Conservation (phyloP, 2,329 filamentous ascomycete species). For the Trichophyton rubrum region DNA sequence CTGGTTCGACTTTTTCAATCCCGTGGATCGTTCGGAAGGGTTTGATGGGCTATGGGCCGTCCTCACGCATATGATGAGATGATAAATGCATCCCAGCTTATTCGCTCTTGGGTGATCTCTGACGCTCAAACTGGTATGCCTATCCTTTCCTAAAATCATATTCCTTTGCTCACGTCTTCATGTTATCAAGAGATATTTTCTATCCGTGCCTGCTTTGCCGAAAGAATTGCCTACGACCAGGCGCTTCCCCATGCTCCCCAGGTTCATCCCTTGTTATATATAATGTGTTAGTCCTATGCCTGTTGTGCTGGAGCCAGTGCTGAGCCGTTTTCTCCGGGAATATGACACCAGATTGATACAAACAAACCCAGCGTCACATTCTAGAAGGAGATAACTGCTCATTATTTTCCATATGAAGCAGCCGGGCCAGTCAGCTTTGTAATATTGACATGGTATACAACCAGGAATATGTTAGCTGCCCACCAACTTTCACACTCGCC, state of each 20-base stretch:
- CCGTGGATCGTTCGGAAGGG: conserved; percentile 43
- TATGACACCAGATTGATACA: neutral
- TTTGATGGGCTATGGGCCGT: conserved; percentile 47
- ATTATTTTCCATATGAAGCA: neutral
- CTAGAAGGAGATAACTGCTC: neutral
- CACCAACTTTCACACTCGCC: neutral
- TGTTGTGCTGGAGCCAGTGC: neutral
- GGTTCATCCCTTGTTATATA: neutral
- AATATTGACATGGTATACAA: neutral
- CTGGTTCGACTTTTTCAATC: conserved; percentile 48
- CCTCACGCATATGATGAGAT: conserved; percentile 41
- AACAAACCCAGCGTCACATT: neutral
- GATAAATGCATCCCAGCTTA: conserved; percentile 9
- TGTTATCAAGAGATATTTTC: neutral
- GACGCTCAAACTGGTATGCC: neutral
- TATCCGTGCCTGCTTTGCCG: neutral
- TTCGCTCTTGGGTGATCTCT: neutral
- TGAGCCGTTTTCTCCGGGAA: neutral
- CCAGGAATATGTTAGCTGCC: neutral
- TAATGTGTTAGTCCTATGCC: neutral
- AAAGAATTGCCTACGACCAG: neutral
- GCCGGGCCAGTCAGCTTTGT: neutral
- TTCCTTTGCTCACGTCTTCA: no score
- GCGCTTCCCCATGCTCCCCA: neutral
- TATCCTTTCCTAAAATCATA: no score